These are phyloP conservation scores for Fraxinus dipetala DNA, from an alignment of 305 asterid species.

Conservation along the genomic window DNA sequence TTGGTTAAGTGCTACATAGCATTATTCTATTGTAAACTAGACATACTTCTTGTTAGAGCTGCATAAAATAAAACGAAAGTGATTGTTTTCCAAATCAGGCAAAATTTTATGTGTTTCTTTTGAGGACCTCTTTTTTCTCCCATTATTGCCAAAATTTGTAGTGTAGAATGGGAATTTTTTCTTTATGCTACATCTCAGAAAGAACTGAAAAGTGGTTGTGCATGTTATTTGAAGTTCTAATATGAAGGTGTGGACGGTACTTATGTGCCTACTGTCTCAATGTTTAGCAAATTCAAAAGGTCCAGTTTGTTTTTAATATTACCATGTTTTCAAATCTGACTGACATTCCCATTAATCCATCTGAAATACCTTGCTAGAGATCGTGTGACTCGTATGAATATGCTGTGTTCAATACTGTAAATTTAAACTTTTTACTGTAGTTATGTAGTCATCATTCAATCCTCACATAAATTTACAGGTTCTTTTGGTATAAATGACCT, in stretches of 20 bases:
- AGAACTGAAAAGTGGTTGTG: not conserved
- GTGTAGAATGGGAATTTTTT: not conserved
- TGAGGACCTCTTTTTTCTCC: not conserved
- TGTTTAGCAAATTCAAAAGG: not conserved
- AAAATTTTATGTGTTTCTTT: not conserved
- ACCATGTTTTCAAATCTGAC: not conserved
- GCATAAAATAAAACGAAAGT: not conserved
- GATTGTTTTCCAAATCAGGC: not conserved
- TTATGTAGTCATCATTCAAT: not conserved
- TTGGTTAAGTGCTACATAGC: not conserved
- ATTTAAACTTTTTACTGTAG: not conserved
- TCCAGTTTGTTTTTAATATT: not conserved
- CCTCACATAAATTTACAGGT: not conserved
- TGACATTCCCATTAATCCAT: not conserved
- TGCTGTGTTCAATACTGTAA: not conserved
- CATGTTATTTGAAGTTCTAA: not conserved
- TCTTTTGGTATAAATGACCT: not conserved
- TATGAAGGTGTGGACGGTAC: not conserved
- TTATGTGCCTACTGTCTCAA: not conserved
- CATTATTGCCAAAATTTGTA: not conserved
- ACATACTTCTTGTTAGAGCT: not conserved
- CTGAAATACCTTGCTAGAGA: not conserved
- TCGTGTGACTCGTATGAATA: not conserved
- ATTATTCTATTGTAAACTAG: not conserved
- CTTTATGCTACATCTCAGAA: not conserved